Evolutionary conservation across 169 alveolate species (phyloP).

Genomic region (Plasmodium cynomolgi): DNA sequence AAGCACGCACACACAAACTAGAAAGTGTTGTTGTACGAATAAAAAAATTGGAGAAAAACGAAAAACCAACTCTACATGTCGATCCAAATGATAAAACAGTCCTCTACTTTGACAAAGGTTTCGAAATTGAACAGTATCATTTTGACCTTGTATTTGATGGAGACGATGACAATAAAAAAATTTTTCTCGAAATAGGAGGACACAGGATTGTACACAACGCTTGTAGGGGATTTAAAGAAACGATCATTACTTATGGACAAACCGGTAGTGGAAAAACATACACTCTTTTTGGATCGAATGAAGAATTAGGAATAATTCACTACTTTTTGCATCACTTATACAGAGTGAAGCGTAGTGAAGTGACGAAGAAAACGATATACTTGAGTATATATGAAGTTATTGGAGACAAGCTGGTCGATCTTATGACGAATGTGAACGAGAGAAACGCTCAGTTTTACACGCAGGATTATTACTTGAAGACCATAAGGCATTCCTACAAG

Average conservation of each 20-base stretch:
- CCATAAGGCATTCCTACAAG: slow-evolving; percentile 44
- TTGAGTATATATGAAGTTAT: slow-evolving; percentile 44
- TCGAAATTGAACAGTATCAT: slow-evolving; percentile 42
- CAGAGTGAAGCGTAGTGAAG: background rate
- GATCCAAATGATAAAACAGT: slow-evolving; percentile 54
- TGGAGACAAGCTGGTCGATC: slow-evolving; percentile 48
- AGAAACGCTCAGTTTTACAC: slow-evolving; percentile 34
- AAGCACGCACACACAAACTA: background rate
- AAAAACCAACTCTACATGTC: slow-evolving; percentile 36
- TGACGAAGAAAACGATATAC: slow-evolving; percentile 10
- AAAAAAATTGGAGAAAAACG: slow-evolving; percentile 36
- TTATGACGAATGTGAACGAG: slow-evolving; percentile 23
- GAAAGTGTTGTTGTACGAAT: slow-evolving; percentile 63
- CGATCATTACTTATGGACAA: slow-evolving; percentile 53
- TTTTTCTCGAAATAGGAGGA: slow-evolving; percentile 55
- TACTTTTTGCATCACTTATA: slow-evolving; percentile 35
- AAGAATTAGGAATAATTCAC: slow-evolving; percentile 37
- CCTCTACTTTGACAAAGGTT: slow-evolving; percentile 49
- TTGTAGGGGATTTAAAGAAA: slow-evolving; percentile 56
- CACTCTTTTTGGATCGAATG: slow-evolving; percentile 48
- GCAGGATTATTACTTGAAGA: slow-evolving; percentile 31
- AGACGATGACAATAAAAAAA: slow-evolving; percentile 31
- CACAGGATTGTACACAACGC: slow-evolving; percentile 40
- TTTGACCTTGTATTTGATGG: slow-evolving; percentile 50
- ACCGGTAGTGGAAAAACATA: slow-evolving; percentile 71